Conservation (phyloP, 2,329 filamentous ascomycete genomes). For the Trichoderma gracile region DNA sequence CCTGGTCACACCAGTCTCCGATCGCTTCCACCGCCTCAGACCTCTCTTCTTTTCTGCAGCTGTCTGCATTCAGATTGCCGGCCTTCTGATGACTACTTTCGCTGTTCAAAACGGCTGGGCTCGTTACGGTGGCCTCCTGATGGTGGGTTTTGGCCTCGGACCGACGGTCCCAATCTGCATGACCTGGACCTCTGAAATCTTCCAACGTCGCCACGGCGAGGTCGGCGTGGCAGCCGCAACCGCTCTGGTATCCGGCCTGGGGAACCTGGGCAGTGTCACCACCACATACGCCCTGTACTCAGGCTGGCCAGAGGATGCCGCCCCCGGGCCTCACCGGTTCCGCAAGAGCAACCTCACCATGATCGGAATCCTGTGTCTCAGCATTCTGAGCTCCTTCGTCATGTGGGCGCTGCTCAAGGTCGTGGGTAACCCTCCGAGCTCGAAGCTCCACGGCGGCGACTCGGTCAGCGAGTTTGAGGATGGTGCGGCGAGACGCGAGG, state of each 20-base stretch:
- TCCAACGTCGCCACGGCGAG: constrained; percentile 85
- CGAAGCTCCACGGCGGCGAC: constrained; percentile 46
- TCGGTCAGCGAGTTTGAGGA: constrained; percentile 54
- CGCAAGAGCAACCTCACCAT: constrained; percentile 83
- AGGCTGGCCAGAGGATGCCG: constrained; percentile 77
- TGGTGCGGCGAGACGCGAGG: constrained; percentile 61
- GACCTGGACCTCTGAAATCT: constrained; percentile 90
- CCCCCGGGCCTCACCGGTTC: constrained; percentile 68
- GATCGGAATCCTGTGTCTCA: constrained; percentile 79
- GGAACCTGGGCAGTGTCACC: constrained; percentile 81
- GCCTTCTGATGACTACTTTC: constrained; percentile 77
- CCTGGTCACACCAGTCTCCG: constrained; percentile 79
- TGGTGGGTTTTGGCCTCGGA: constrained; percentile 87
- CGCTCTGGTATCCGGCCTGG: constrained; percentile 81
- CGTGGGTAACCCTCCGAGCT: constrained; percentile 55
- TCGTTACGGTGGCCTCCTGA: constrained; percentile 82
- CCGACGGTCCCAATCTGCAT: constrained; percentile 92
- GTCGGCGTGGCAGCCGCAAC: constrained; percentile 85
- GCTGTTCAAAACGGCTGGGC: constrained; percentile 72
- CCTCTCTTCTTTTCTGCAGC: constrained; percentile 79
- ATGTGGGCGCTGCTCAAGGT: constrained; percentile 68
- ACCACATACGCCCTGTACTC: constrained; percentile 89
- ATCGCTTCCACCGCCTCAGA: constrained; percentile 79
- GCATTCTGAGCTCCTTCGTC: constrained; percentile 68
- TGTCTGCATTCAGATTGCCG: constrained; percentile 76